Conservation (phyloP, 345 rosid genomes). For the sweet orange (Citrus sinensis) region DNA sequence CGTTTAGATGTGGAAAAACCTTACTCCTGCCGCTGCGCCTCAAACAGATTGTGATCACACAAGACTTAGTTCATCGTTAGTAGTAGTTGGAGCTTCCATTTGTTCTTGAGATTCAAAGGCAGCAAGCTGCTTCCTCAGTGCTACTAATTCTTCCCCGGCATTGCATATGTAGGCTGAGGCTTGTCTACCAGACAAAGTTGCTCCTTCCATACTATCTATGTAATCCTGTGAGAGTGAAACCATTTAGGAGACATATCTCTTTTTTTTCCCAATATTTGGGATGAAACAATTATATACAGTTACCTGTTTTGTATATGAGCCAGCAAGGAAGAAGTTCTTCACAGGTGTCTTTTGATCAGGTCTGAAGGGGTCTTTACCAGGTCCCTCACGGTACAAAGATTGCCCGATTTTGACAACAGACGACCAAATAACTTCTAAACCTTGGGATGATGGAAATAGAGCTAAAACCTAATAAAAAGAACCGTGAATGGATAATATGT, state of each 20-base stretch:
- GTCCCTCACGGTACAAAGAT: slow-evolving; percentile 92
- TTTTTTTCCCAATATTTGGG: neutral
- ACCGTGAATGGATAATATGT: neutral
- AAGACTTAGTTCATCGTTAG: slow-evolving; percentile 65
- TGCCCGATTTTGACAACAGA: slow-evolving; percentile 95
- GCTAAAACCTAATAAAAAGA: slow-evolving; percentile 51
- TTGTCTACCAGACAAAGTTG: slow-evolving; percentile 91
- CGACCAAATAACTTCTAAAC: slow-evolving; percentile 84
- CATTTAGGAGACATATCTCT: neutral
- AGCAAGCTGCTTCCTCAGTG: slow-evolving; percentile 58
- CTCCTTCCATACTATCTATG: slow-evolving; percentile 99
- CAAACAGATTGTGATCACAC: slow-evolving; percentile 26
- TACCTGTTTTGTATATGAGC: slow-evolving; percentile 97
- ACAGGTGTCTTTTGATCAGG: slow-evolving; percentile 96
- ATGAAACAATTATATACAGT: neutral
- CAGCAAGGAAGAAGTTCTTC: slow-evolving; percentile 89
- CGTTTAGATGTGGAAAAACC: too few relatives aligned
- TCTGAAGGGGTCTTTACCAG: slow-evolving; percentile 93
- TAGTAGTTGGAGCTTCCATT: slow-evolving; percentile 14
- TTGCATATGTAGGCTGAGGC: slow-evolving; percentile 82
- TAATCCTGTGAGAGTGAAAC: slow-evolving; percentile 58
- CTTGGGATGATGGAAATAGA: slow-evolving; percentile 87
- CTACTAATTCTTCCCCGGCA: slow-evolving; percentile 76
- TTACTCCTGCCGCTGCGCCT: too few relatives aligned
- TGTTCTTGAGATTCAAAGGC: slow-evolving; percentile 32